phyloP scores from a whole-genome alignment of 1,284 basidiomycete genomes.

The Phellopilus nigrolimitatus region DNA sequence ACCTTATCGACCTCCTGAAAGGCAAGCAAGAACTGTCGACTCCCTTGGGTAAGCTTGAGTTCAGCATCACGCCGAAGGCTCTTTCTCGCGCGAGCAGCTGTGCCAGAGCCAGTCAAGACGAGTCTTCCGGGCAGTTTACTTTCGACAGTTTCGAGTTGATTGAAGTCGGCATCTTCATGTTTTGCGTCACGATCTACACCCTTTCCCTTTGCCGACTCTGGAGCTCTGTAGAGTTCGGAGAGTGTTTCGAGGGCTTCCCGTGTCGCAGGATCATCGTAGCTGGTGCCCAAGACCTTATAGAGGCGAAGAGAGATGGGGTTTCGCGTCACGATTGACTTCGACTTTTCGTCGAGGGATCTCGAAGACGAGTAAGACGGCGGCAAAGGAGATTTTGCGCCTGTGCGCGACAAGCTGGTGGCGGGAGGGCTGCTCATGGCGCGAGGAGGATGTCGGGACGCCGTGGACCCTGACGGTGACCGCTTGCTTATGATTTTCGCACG shows the following conservation, averaged over 20 bases:
- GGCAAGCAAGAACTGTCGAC: slow-evolving; percentile 74
- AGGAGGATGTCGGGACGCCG: no score
- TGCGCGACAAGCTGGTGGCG: no score
- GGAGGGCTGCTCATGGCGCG: no score
- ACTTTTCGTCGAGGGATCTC: slow-evolving; percentile 1
- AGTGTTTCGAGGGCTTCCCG: slow-evolving; percentile 80
- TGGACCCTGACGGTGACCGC: no score
- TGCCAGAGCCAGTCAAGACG: slow-evolving; percentile 39
- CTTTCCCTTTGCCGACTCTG: slow-evolving; percentile 9
- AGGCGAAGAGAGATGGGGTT: slow-evolving; percentile 80
- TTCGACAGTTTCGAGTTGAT: slow-evolving; percentile 22
- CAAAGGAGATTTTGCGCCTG: not conserved
- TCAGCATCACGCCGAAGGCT: slow-evolving; percentile 84
- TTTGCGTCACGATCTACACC: slow-evolving; percentile 2
- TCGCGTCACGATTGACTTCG: slow-evolving; percentile 22
- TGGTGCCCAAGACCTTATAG: slow-evolving; percentile 83
- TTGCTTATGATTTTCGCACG: no score
- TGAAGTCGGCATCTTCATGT: slow-evolving; percentile 30
- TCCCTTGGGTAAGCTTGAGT: slow-evolving; percentile 72
- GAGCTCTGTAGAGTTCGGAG: slow-evolving; percentile 62
- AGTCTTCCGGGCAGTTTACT: slow-evolving; percentile 21
- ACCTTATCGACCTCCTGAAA: slow-evolving; percentile 87
- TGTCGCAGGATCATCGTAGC: slow-evolving; percentile 78
- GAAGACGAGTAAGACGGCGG: not conserved
- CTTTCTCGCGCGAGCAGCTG: slow-evolving; percentile 66